Evolutionary conservation across 768 basidiomycete species (phyloP).

Genomic region (Chalciporus piperatus): DNA sequence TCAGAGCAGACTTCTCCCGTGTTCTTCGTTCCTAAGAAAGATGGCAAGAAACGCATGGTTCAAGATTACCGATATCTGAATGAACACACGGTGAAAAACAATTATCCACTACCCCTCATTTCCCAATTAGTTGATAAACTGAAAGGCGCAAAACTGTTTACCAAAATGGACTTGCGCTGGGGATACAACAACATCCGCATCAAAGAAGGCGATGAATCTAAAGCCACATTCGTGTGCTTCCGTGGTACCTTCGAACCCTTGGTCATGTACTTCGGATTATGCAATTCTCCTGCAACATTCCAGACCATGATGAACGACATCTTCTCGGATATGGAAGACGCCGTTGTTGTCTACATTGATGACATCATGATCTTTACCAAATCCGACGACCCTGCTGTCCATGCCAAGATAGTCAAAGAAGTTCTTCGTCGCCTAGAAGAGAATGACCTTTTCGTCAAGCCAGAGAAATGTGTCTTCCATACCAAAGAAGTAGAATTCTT

Average conservation of each 20-base stretch:
- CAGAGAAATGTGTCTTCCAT: slow-evolving; percentile 37
- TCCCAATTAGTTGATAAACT: background rate
- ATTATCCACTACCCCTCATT: background rate
- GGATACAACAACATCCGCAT: slow-evolving; percentile 27
- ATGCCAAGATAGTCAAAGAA: slow-evolving; percentile 9
- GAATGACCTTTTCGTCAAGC: slow-evolving; percentile 34
- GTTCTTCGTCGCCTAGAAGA: slow-evolving; percentile 30
- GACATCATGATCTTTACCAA: slow-evolving; percentile 38
- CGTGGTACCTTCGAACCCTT: slow-evolving; percentile 37
- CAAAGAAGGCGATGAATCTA: slow-evolving; percentile 41
- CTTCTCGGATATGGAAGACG: slow-evolving; percentile 14
- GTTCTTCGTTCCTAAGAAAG: slow-evolving; percentile 8
- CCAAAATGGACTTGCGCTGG: slow-evolving; percentile 4
- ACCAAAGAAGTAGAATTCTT: slow-evolving; percentile 28
- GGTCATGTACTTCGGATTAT: slow-evolving; percentile 40
- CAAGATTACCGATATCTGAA: slow-evolving; percentile 20
- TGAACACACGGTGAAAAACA: background rate
- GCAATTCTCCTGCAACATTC: slow-evolving; percentile 39
- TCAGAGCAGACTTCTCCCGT: slow-evolving; percentile 8
- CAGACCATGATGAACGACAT: slow-evolving; percentile 29
- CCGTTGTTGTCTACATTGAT: slow-evolving; percentile 45
- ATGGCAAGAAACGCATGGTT: slow-evolving; percentile 8
- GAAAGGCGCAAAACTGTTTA: background rate
- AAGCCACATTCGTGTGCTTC: slow-evolving; percentile 38
- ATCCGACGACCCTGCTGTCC: slow-evolving; percentile 12